Base-by-base conservation (phyloP, 306 rosid species). In the Dryas drummondii region DNA sequence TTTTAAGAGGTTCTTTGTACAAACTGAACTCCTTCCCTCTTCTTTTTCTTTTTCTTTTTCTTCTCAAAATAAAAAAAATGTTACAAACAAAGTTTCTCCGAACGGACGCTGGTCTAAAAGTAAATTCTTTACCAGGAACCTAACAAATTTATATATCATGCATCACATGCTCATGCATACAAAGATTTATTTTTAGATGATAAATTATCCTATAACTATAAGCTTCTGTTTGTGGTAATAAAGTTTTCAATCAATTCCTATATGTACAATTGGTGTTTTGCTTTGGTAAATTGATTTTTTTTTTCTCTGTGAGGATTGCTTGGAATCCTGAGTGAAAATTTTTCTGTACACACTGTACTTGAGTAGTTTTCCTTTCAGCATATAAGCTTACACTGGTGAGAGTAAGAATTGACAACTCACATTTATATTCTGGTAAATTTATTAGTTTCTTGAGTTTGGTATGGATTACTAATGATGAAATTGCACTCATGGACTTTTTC, bases 261-360 rank as follows among this genome's bases (percentile, higher is more conserved):
- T 41, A 27, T 69, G 45, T 47, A 45, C 55, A 48, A 47, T 7
- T 22, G 37, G 37, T 41, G 74, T 54, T 42, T 9, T 53, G 70
- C 27, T 71, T 71, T 42, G 14, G 51, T 60, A 26, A 67, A 32
- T 68, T 70, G 52, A 32, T 54, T 27, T 47, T 69, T 4, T 70
- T 66, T 16, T 17, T 48, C 22, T 70, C 12, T 48, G 66, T 51
- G 73, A 69, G 73, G 70, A 76, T 75, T 66, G 77, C 69, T 40
- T 63, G 77, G 27, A 11, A 68, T 68, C 56, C 16, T 41, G 26
- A 58, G 7, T 0, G 13, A 37, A 4, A 58, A 11, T 58, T 58
- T 32, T 58, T 13, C 47, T 61, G 47, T 37, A 6, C 12, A 32
- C 37, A 32, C 6, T 60, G n/a, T 50, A 12, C 52, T 49, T 56